Conservation (phyloP, 352 stramenopile genomes). For the Phytophthora sp. region DNA sequence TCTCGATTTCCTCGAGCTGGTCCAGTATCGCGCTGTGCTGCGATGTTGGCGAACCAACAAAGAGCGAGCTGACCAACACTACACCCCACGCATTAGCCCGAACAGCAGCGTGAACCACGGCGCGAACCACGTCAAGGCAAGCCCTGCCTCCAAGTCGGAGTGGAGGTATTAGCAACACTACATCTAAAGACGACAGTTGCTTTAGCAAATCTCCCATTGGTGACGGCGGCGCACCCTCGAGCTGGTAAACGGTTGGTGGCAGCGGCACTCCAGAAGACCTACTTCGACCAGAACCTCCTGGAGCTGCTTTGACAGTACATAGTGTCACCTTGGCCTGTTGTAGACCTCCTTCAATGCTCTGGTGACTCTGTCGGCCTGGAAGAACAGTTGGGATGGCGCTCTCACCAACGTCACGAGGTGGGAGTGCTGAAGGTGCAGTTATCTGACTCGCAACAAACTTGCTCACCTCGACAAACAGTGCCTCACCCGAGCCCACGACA, state of each 20-base stretch:
- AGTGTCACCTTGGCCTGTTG: conserved; percentile 75
- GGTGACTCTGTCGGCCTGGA: conserved; percentile 3
- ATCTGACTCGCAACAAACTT: conserved; percentile 67
- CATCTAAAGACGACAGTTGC: conserved; percentile 66
- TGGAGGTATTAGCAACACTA: conserved; percentile 75
- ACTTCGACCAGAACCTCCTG: conserved; percentile 15
- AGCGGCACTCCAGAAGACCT: conserved; percentile 4
- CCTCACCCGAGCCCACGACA: conserved; percentile 75
- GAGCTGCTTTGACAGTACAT: conserved; percentile 66
- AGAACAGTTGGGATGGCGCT: conserved; percentile 52
- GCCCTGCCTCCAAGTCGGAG: conserved; percentile 52
- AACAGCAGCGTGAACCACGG: conserved; percentile 53
- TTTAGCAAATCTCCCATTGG: conserved; percentile 62
- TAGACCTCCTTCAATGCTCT: conserved; percentile 18
- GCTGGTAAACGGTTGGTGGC: conserved; percentile 46
- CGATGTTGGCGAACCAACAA: conserved; percentile 42
- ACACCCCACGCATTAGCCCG: conserved; percentile 73
- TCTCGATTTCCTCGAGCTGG: conserved; percentile 69
- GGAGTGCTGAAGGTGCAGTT: conserved; percentile 45
- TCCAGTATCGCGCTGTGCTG: conserved; percentile 48
- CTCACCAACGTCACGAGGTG: conserved; percentile 43
- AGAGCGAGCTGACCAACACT: conserved; percentile 75
- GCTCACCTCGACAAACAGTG: conserved; percentile 71
- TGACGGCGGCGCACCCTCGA: conserved; percentile 41
- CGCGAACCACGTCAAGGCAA: conserved; percentile 64